Percentiles rank a stretch among this genome's conserved stretches.
phyloP scores from a whole-genome alignment of 2,329 filamentous ascomycete genomes.

The Tricladium varicosporioides region DNA sequence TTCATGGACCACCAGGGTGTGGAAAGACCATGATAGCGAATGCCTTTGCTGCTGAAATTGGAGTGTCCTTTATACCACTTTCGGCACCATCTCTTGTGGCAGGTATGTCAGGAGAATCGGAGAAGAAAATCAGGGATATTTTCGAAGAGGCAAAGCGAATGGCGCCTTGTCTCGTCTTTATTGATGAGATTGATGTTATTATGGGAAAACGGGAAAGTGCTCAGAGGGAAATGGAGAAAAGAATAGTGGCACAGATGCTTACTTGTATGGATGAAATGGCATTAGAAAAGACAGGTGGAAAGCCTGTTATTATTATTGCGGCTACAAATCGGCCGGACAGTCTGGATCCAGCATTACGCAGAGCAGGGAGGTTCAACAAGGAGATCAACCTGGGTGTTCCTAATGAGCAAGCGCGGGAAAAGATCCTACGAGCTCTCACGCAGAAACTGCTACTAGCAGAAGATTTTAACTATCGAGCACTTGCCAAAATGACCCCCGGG shows the following conservation, averaged over 20 bases:
- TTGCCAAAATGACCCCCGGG: constrained; percentile 85
- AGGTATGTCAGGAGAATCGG: constrained; percentile 85
- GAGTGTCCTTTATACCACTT: constrained; percentile 78
- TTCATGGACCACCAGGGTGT: constrained; percentile 82
- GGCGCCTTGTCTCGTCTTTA: constrained; percentile 86
- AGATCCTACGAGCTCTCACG: constrained; percentile 75
- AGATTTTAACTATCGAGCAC: constrained; percentile 68
- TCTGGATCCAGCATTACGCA: constrained; percentile 73
- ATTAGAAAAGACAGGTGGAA: constrained; percentile 68
- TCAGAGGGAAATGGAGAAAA: constrained; percentile 84
- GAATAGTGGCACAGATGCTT: constrained; percentile 79
- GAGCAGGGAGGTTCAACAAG: constrained; percentile 74
- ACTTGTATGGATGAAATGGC: constrained; percentile 84
- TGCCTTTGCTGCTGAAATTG: constrained; percentile 72
- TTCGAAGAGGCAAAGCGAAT: constrained; percentile 85
- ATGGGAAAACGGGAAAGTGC: constrained; percentile 81
- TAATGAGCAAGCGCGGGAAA: constrained; percentile 70
- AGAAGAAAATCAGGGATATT: constrained; percentile 79
- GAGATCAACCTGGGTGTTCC: constrained; percentile 89
- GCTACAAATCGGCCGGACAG: constrained; percentile 88
- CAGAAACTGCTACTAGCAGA: constrained; percentile 60
- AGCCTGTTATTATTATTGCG: constrained; percentile 84
- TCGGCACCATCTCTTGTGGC: constrained; percentile 78
- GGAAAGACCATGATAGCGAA: constrained; percentile 84
- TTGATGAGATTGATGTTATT: constrained; percentile 90